Base-by-base conservation (phyloP, 148 eudicot genomes). In the Dianthus caryophyllus region DNA sequence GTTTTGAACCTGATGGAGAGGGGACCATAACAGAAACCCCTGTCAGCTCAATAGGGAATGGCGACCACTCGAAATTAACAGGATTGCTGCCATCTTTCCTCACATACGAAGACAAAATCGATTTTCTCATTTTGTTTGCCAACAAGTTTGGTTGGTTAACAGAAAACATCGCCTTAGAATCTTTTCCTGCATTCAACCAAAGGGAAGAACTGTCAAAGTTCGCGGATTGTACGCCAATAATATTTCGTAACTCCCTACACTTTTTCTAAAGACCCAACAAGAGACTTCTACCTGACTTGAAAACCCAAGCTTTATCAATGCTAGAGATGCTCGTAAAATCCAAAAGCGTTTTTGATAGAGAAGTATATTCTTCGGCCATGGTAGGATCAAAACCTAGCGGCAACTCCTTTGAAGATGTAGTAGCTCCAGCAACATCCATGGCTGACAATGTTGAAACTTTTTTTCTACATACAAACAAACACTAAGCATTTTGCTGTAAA, bases 1-100 rank as follows among this genome's bases (percentile, higher is more conserved):
- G 88, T 81, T 88, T 94, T 65, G 92, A 84, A 60, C 97, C 92
- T 66, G 97, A 90, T 51, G 98, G 97, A 22, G 98, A 90, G n/a
- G 96, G 98, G 73, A 86, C 83, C 46, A 86, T 71, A 9, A 68
- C 49, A 12, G 98, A 81, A 30, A 87, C 95, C 21, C 95, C 92
- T 1, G 83, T 76, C 69, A 84, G 60, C 73, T 94, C 97, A 48
- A 86, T 49, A 33, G 98, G 96, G 80, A 90, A 90, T 50, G 91
- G 89, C 2, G 91, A 84, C 98, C 98, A 94, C 21, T 85, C 81
- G 54, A 84, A 88, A 69, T 70, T 73, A n/a, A 82, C 77, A 21
- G 74, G 25, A 74, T 62, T 73, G 52, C 60, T 57, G 39, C 73
- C 79, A 69, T 76, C 82, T 76, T 79, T 77, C 12, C 72, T 55